A percentile compares a stretch with the other conserved stretches of the same genome.
phyloP scores from a whole-genome alignment of 176 grass and related monocot species.

The Tillandsia leiboldiana region DNA sequence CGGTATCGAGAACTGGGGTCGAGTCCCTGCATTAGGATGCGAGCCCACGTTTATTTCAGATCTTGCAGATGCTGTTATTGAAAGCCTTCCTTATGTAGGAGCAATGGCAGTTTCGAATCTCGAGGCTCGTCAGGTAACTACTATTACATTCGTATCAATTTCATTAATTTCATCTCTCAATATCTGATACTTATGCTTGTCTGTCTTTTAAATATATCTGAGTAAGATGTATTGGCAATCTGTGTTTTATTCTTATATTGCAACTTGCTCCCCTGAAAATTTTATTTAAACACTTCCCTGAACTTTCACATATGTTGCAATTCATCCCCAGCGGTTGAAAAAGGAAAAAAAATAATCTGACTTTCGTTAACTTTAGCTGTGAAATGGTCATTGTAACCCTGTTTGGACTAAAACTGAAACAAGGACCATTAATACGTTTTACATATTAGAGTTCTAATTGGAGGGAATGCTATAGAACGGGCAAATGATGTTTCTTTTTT shows the following conservation, averaged over 20 bases:
- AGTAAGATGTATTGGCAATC: too few relatives aligned
- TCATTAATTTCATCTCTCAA: neutral
- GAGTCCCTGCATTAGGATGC: constrained; percentile 85
- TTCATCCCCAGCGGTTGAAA: too few relatives aligned
- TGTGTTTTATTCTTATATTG: too few relatives aligned
- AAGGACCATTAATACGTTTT: too few relatives aligned
- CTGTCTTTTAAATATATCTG: neutral
- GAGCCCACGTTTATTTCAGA: constrained; percentile 81
- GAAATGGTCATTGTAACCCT: too few relatives aligned
- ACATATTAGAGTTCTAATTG: neutral
- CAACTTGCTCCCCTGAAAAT: neutral
- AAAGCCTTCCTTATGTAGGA: constrained; percentile 95
- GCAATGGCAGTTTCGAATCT: constrained; percentile 97
- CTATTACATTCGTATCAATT: constrained; percentile 8
- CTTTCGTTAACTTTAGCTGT: neutral
- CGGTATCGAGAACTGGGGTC: constrained; percentile 83
- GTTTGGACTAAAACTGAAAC: too few relatives aligned
- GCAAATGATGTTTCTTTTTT: constrained; percentile 3
- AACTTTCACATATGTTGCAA: too few relatives aligned
- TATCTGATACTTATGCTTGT: neutral
- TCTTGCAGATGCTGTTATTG: constrained; percentile 87
- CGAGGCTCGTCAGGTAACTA: constrained; percentile 93
- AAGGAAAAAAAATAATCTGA: neutral
- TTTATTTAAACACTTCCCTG: too few relatives aligned
- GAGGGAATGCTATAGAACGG: constrained; percentile 10